A percentile compares a stretch with the other conserved stretches of the same genome.
Evolutionary conservation across 2,329 filamentous ascomycete species (phyloP).

Genomic region (Didymella exigua): DNA sequence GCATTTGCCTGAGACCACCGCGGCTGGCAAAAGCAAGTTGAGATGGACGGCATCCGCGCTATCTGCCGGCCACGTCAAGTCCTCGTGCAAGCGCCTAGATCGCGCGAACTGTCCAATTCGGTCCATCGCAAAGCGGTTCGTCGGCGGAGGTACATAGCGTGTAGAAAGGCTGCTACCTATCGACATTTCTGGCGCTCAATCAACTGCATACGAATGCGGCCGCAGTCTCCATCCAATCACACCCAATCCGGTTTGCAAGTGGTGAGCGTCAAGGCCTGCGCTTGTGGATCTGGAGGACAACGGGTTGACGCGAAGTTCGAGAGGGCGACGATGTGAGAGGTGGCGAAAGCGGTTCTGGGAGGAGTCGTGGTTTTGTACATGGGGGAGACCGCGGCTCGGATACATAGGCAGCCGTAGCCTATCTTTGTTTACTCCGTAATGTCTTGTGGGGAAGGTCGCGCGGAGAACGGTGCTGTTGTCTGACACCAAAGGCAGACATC

Average conservation of each 20-base stretch:
- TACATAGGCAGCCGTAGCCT: conserved; percentile 2
- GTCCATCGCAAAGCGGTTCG: conserved; percentile 1
- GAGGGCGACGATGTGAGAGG: neutral
- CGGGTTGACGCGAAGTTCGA: neutral
- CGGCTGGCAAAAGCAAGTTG: neutral
- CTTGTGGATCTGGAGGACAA: neutral
- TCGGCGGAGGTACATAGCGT: neutral
- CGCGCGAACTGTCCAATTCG: neutral
- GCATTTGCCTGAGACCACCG: neutral
- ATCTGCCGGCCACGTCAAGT: neutral
- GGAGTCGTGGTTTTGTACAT: conserved; percentile 1
- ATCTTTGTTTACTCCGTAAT: neutral
- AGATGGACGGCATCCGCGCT: neutral
- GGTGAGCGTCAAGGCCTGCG: neutral
- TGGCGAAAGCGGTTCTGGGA: neutral
- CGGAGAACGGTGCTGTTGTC: neutral
- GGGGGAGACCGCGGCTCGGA: conserved; percentile 9
- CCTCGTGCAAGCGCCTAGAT: conserved; percentile 4
- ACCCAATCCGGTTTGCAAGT: neutral
- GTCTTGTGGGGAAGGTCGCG: neutral
- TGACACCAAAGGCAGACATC: neutral
- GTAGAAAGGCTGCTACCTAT: neutral
- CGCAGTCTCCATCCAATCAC: neutral
- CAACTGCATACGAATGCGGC: neutral
- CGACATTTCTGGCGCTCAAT: neutral